Base-by-base conservation (phyloP, 2,329 filamentous ascomycete genomes). In the Aureobasidium vineae region DNA sequence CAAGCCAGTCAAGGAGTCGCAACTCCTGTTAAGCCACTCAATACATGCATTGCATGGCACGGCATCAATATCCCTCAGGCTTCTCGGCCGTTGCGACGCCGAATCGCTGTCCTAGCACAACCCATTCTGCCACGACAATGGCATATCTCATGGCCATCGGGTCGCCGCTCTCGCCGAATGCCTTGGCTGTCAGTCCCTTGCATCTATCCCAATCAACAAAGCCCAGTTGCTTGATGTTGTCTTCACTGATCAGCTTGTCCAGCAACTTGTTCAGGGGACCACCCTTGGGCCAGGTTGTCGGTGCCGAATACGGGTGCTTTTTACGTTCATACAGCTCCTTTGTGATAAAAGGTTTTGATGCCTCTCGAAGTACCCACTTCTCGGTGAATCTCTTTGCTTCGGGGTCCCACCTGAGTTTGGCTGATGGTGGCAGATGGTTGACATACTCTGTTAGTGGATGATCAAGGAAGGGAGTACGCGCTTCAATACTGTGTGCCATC, bases 361-460 rank as follows among this genome's bases (percentile, higher is more conserved):
- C 83, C 69, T 85, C 80, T 3, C 81, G 79, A 1, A 85, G 76
- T 33, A 85, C 79, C 77, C 80, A 82, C 68, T 85, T 69, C 72
- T 84, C 82, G 1, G 71, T 71, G 47, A 81, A 75, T 1, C 69
- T 67, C 13, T 70, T 69, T 16, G 67, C 65, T 7, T 65, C 45
- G 1, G 66, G 45, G 40, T 74, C 71, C 68, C 73, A 79, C 10
- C 72, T 68, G 21, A 81, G 73, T 66, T 79, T 79, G 36, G 76
- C 67, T 11, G 72, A 73, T 0, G 77, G 77, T 0, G 78, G 77
- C 6, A 79, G 69, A 4, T 69, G 47, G 65, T 79, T 79, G 57
- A 76, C 74, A 63, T 77, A 80, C 53, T 78, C 75, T 1, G 78
- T 76, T 2, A 80, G 69, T 15, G 72, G 68, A 65, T 79, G 77